Conservation (phyloP, 2,329 filamentous ascomycete genomes). For the Atkinsonella hypoxylon region DNA sequence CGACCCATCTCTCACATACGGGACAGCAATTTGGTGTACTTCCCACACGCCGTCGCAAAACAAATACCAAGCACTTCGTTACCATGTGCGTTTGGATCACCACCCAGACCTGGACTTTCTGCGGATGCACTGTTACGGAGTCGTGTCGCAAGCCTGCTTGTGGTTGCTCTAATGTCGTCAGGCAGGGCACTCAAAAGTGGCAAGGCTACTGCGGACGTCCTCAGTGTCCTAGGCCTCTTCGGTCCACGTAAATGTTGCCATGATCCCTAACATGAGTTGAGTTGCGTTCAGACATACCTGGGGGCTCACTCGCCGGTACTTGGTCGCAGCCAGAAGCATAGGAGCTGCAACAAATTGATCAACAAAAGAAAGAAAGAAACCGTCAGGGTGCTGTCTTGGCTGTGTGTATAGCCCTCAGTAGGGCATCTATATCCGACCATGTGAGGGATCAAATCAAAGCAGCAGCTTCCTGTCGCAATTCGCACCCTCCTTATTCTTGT, state of each 20-base stretch:
- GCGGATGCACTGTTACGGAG: slow-evolving; percentile 18
- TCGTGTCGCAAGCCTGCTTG: slow-evolving; percentile 18
- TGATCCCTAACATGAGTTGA: not conserved
- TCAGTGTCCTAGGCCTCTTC: slow-evolving; percentile 19
- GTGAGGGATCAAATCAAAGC: too few relatives aligned
- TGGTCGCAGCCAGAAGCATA: not conserved
- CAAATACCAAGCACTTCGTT: slow-evolving; percentile 2
- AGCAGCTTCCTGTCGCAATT: too few relatives aligned
- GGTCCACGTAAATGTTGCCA: not conserved
- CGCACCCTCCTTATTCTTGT: not conserved
- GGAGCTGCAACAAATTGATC: not conserved
- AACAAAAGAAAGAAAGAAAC: slow-evolving; percentile 9
- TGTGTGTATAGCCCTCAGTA: too few relatives aligned
- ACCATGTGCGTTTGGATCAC: slow-evolving; percentile 24
- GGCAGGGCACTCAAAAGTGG: slow-evolving; percentile 19
- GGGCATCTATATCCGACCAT: too few relatives aligned
- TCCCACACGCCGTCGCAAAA: not conserved
- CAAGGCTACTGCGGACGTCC: slow-evolving; percentile 20
- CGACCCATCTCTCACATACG: not conserved
- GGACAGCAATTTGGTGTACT: not conserved
- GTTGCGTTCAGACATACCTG: not conserved
- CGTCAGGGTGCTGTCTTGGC: not conserved
- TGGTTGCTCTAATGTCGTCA: slow-evolving; percentile 15
- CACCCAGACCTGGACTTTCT: slow-evolving; percentile 19
- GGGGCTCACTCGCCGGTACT: not conserved